These are phyloP conservation scores for Dissophora ornata DNA, from an alignment of 192 early-diverging fungal genomes.

Conservation along the genomic window DNA sequence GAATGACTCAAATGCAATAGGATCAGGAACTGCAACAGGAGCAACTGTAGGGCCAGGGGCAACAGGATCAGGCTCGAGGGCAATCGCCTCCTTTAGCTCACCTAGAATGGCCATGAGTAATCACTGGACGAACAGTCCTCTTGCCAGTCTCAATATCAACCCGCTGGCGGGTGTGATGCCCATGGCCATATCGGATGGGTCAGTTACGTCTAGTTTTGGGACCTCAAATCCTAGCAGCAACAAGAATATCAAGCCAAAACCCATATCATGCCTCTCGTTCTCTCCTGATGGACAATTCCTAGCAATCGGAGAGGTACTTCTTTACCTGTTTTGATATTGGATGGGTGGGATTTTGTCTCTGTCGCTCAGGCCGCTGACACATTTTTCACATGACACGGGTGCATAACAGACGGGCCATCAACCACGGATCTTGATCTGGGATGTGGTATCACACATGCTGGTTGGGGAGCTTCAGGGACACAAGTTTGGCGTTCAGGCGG, in stretches of 20 bases:
- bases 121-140: constrained; percentile 39
- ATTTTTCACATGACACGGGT: no score
- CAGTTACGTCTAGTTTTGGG: constrained; percentile 19
- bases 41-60: no score
- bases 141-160: constrained; percentile 29
- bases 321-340: no score
- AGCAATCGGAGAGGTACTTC: constrained; percentile 84
- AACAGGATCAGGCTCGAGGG: no score
- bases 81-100: constrained; percentile 19
- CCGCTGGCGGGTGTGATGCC: constrained; percentile 49
- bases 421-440: constrained; percentile 80
- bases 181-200: constrained; percentile 37
- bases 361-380: no score
- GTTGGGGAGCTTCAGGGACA: constrained; percentile 76
- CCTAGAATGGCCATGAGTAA: constrained; percentile 10
- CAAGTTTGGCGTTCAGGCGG: constrained; percentile 78
- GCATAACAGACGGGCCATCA: constrained; percentile 77
- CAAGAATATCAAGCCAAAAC: constrained; percentile 64
- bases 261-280: constrained; percentile 79
- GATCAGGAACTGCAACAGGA: constrained; percentile 21
- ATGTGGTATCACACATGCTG: constrained; percentile 63
- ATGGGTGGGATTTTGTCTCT: no score
- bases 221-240: constrained; percentile 32
- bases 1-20: not conserved
- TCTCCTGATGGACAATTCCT: constrained; percentile 75